Evolutionary conservation across 495 filamentous ascomycete species (phyloP).

Genomic region (Penicillium canariense): DNA sequence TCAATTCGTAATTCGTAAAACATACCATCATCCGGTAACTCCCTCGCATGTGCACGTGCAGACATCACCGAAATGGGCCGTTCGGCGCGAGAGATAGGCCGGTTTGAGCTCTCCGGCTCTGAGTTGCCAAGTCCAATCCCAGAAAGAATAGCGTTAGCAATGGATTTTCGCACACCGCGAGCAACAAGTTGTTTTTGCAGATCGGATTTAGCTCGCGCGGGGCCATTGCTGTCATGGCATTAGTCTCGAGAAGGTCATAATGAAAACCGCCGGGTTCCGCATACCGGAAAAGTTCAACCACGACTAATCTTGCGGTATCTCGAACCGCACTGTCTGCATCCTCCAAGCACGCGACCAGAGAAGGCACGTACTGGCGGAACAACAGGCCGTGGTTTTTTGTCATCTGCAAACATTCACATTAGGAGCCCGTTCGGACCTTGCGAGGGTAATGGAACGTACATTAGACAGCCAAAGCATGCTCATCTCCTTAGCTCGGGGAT

Average conservation of each 20-base stretch:
- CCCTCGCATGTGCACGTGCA: constrained; percentile 26
- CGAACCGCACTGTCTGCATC: constrained; percentile 84
- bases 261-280: constrained; percentile 15
- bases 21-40: constrained; percentile 27
- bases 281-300: constrained; percentile 83
- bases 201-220: constrained; percentile 80
- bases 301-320: constrained; percentile 73
- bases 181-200: constrained; percentile 76
- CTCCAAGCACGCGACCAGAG: constrained; percentile 80
- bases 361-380: constrained; percentile 79
- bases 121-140: constrained; percentile 56
- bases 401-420: constrained; percentile 53
- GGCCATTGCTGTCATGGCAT: constrained; percentile 58
- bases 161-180: constrained; percentile 78
- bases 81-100: constrained; percentile 48
- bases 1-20: neutral
- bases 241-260: constrained; percentile 7
- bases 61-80: constrained; percentile 31
- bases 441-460: constrained; percentile 49
- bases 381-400: constrained; percentile 70
- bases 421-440: constrained; percentile 2
- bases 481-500: constrained; percentile 75
- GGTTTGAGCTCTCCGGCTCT: constrained; percentile 28
- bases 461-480: constrained; percentile 74
- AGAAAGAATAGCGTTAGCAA: constrained; percentile 72